Base-by-base conservation (phyloP, 495 filamentous ascomycete genomes). In the Parathielavia hyrcaniae region DNA sequence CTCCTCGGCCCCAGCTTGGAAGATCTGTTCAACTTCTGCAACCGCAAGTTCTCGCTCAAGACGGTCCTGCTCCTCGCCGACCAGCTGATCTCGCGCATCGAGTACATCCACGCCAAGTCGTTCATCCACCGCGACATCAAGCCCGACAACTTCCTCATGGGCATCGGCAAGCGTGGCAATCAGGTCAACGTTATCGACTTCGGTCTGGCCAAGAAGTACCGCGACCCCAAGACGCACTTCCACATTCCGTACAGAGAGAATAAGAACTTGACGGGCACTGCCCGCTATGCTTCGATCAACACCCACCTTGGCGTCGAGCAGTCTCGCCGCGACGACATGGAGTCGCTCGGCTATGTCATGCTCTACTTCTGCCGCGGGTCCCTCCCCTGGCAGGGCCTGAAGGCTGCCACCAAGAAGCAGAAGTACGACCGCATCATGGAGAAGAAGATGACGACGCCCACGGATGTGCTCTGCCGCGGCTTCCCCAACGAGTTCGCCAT, bases 11-110 rank as follows among this genome's bases (percentile, higher is more conserved):
- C 95, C 58, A 95, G 89, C 71, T 79, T 99, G 79, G 95, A 99
- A 76, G 95, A 99, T 71, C 80, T 99, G n/a, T 99, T 99, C 90
- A 99, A 99, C 83, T 99, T 99, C 75, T 99, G 95, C 85, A 99
- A 97, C 83, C 87, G 95, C 71, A 99, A 99, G 73, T 99, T 97
- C 81, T 96, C 93, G 11, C 77, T 99, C 63, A 99, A 99, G 87
- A 99, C 95, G n/a, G 95, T 99, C 41, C 78, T 99, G 16, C 85
- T 99, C 11, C 84, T 99, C 52, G 95, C 95, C 68, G 95, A 99
- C 69, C 95, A 99, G 78, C 84, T 99, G 73, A 97, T 98, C 69
- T 97, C 93, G 56, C 91, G 95, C 60, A 97, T 99, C 72, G 95
- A 99, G 75, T 99, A 99, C 79, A 99, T 99, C 68, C 95, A 99